Evolutionary conservation across 2,329 filamentous ascomycete species (phyloP).

Genomic region (Allantophomopsis cytisporea): DNA sequence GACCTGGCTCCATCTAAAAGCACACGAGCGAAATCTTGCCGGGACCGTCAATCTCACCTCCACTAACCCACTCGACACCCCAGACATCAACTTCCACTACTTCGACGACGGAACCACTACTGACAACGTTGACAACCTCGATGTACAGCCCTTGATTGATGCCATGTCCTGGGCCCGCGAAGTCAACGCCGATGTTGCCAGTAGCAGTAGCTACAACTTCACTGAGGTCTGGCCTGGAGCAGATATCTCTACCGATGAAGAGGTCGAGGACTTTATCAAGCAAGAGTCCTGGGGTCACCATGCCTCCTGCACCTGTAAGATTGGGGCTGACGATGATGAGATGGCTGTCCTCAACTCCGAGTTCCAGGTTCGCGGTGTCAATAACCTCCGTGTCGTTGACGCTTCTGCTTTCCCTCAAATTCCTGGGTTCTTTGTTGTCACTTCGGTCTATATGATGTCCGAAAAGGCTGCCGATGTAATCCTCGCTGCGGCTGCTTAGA

Average conservation of each 20-base stretch:
- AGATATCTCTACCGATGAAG: slow-evolving; percentile 23
- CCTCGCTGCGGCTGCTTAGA: neutral
- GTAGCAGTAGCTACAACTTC: slow-evolving; percentile 20
- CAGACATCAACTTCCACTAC: slow-evolving; percentile 47
- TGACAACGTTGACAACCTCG: slow-evolving; percentile 1
- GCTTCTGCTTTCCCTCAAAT: slow-evolving; percentile 40
- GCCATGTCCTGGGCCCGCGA: slow-evolving; percentile 1
- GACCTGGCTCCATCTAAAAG: slow-evolving; percentile 33
- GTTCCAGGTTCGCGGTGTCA: slow-evolving; percentile 40
- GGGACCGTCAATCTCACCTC: slow-evolving; percentile 48
- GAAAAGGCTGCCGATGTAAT: slow-evolving; percentile 35
- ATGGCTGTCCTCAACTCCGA: slow-evolving; percentile 38
- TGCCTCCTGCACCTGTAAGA: slow-evolving; percentile 38
- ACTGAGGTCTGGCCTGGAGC: slow-evolving; percentile 26
- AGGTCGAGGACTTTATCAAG: slow-evolving; percentile 31
- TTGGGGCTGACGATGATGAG: slow-evolving; percentile 23
- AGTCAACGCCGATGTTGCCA: neutral
- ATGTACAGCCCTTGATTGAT: slow-evolving; percentile 3
- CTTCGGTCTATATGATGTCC: slow-evolving; percentile 37
- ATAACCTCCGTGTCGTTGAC: slow-evolving; percentile 45
- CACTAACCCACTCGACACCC: slow-evolving; percentile 46
- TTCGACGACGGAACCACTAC: slow-evolving; percentile 21
- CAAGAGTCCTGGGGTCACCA: slow-evolving; percentile 43
- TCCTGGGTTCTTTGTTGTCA: slow-evolving; percentile 33
- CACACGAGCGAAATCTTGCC: slow-evolving; percentile 44